These are phyloP conservation scores for Corinectria fuckeliana DNA, from an alignment of 2,329 filamentous ascomycete genomes.

Conservation along the genomic window DNA sequence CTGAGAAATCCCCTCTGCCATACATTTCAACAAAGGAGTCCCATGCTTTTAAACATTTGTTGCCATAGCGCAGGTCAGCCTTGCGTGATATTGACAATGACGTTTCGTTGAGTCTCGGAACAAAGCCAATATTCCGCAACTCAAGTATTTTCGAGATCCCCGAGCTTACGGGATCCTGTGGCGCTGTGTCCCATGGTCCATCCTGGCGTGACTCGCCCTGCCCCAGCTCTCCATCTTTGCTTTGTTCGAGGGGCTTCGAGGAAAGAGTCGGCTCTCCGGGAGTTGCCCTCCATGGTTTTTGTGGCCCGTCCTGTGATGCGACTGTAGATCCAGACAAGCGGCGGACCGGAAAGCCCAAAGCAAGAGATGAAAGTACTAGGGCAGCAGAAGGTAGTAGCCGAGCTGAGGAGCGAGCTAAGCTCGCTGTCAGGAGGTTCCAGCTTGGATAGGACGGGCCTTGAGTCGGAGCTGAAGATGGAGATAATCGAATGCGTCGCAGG, in stretches of 20 bases:
- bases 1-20: slow-evolving; percentile 17
- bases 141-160: background rate
- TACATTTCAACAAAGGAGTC: slow-evolving; percentile 35
- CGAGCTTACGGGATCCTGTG: background rate
- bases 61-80: slow-evolving; percentile 23
- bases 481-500: slow-evolving; percentile 26
- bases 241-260: slow-evolving; percentile 22
- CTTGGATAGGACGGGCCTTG: slow-evolving; percentile 22
- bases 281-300: slow-evolving; percentile 10
- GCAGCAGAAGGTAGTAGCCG: slow-evolving; percentile 20
- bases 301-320: slow-evolving; percentile 1
- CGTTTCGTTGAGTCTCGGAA: slow-evolving; percentile 18
- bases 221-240: slow-evolving; percentile 28
- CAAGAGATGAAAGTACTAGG: slow-evolving; percentile 19
- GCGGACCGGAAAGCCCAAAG: slow-evolving; percentile 2
- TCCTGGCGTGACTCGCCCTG: slow-evolving; percentile 9
- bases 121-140: slow-evolving; percentile 2
- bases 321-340: slow-evolving; percentile 14
- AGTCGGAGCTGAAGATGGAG: slow-evolving; percentile 23
- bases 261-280: background rate
- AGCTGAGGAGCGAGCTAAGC: slow-evolving; percentile 4
- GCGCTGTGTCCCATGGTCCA: background rate
- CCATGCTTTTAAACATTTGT: slow-evolving; percentile 39
- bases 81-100: slow-evolving; percentile 30
- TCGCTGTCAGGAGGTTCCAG: slow-evolving; percentile 11